phyloP scores from a whole-genome alignment of 2,329 filamentous ascomycete species.

The Peltaster fructicola region DNA sequence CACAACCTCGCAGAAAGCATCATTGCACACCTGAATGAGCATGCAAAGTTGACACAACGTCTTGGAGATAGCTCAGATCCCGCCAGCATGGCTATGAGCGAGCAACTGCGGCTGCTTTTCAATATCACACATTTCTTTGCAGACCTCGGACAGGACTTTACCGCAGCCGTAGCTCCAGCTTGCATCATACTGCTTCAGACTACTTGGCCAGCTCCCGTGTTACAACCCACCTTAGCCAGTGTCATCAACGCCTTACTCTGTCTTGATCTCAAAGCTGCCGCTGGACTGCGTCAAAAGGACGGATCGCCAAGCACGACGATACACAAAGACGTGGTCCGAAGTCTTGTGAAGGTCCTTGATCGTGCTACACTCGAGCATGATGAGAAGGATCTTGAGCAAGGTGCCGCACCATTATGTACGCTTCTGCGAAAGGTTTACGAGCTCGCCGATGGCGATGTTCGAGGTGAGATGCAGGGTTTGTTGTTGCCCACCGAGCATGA shows the following conservation, averaged over 20 bases:
- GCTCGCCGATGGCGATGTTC: slow-evolving; percentile 48
- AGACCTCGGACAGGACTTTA: slow-evolving; percentile 43
- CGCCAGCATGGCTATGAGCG: slow-evolving; percentile 49
- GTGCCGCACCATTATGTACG: slow-evolving; percentile 38
- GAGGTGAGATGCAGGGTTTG: slow-evolving; percentile 42
- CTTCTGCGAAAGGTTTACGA: slow-evolving; percentile 56
- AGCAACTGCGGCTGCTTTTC: slow-evolving; percentile 77
- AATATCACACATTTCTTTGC: slow-evolving; percentile 66
- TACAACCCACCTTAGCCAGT: slow-evolving; percentile 54
- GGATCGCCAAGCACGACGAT: slow-evolving; percentile 4
- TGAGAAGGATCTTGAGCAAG: slow-evolving; percentile 53
- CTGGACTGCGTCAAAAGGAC: slow-evolving; percentile 5
- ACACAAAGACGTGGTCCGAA: slow-evolving; percentile 37
- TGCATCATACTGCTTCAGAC: slow-evolving; percentile 49
- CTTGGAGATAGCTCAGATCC: slow-evolving; percentile 2
- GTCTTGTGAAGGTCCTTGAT: slow-evolving; percentile 54
- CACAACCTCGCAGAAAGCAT: slow-evolving; percentile 51
- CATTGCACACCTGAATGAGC: slow-evolving; percentile 43
- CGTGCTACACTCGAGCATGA: slow-evolving; percentile 44
- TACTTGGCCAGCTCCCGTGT: slow-evolving; percentile 42
- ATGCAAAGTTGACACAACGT: too few relatives aligned
- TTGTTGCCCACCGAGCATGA: slow-evolving; percentile 67
- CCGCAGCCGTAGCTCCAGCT: slow-evolving; percentile 49
- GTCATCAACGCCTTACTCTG: slow-evolving; percentile 71
- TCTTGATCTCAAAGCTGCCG: slow-evolving; percentile 23